phyloP scores from a whole-genome alignment of 1,139 yeast genomes.

The Geotrichum fermentans region DNA sequence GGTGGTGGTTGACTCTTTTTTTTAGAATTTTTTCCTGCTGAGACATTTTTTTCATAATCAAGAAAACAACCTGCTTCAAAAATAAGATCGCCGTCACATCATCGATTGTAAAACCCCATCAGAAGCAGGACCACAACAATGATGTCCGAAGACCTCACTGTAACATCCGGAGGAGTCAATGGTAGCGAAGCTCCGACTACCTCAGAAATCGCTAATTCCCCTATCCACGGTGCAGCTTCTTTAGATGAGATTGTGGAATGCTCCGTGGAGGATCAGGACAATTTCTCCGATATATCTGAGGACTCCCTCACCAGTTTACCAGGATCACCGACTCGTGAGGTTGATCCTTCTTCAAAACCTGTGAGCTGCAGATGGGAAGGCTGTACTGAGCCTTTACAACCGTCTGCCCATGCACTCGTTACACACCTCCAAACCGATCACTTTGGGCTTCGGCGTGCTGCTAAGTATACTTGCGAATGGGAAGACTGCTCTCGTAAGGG shows the following conservation, averaged over 20 bases:
- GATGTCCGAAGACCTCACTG: no score
- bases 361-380: slow-evolving; percentile 40
- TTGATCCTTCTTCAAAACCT: slow-evolving; percentile 18
- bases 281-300: no score
- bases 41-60: neutral
- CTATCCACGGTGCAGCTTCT: no score
- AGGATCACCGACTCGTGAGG: slow-evolving; percentile 5
- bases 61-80: neutral
- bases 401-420: slow-evolving; percentile 38
- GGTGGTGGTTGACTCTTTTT: slow-evolving; percentile 12
- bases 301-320: neutral
- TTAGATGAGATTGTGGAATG: no score
- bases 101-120: no score
- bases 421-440: slow-evolving; percentile 41
- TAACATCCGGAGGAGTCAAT: no score
- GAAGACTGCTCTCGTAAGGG: slow-evolving; percentile 54
- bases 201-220: no score
- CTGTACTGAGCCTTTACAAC: slow-evolving; percentile 33
- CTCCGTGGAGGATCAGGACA: no score
- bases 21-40: slow-evolving; percentile 1
- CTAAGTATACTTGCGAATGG: slow-evolving; percentile 59
- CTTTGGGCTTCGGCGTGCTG: slow-evolving; percentile 38
- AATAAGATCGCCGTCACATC: neutral
- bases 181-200: no score
- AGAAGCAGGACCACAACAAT: no score